Evolutionary conservation across 2,329 filamentous ascomycete species (phyloP), one percentile per base, ranked within the genome.

Genomic region (Kalaharituber pfeilii): DNA sequence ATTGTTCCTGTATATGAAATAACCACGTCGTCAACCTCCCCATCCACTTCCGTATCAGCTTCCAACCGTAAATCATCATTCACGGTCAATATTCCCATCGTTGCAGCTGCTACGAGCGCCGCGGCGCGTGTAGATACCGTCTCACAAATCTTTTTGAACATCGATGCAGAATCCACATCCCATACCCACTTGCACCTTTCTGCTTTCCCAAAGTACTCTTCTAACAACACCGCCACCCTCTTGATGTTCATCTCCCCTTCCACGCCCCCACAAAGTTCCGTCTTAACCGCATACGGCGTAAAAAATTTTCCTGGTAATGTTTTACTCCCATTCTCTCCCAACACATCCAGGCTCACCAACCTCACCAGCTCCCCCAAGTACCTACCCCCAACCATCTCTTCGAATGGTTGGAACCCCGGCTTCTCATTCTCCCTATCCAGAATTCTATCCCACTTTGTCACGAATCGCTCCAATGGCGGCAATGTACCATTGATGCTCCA

Each of bases 1-100:
- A 89, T 82, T 26, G 80, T 83, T 45, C 84, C 84, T 64, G 86
- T 87, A 68, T 82, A 88, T 2, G 82, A 82, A n/a, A 89, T 77
- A 1, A 76, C 73, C 15, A 50, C 24, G n/a, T 50, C 47, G 2
- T 50, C 27, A 9, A 15, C 15, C 13, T 50, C 25, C 6, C 5
- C 9, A 5, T 50, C 15, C 15, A 18, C 30, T 9, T 27, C 3
- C 3, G 3, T 20, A 22, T 15, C 51, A 2, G n/a, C 26, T 20
- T 54, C 42, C 11, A n/a, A 26, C 1, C 26, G 49, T 18, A 59
- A 30, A 9, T 59, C 56, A 28, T 56, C 39, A 13, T 59, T 58
- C n/a, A 59, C 29, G 15, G 52, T 52, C 2, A 59, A 36, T 8
- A 82, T 69, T 2, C 75, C 73, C 62, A 76, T 76, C 2, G 81